phyloP scores from a whole-genome alignment of 2,329 filamentous ascomycete genomes.

The Trichoderma atroviride region DNA sequence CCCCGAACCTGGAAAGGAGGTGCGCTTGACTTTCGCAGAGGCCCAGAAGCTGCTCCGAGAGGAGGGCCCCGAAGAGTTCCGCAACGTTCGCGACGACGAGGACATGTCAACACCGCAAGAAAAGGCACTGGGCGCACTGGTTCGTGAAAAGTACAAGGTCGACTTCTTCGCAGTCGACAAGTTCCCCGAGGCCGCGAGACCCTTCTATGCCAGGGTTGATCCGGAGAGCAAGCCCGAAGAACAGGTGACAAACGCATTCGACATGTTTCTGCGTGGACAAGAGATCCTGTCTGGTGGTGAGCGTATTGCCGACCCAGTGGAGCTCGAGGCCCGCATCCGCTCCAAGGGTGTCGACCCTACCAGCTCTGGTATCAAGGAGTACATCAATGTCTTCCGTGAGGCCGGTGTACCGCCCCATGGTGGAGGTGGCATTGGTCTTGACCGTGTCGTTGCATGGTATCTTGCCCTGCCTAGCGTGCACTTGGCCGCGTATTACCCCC shows the following conservation, averaged over 20 bases:
- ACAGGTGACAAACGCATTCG: conserved; percentile 68
- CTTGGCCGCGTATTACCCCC: conserved; percentile 59
- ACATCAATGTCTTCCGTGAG: conserved; percentile 77
- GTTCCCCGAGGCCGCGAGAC: conserved; percentile 85
- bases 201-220: conserved; percentile 88
- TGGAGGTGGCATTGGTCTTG: conserved; percentile 30
- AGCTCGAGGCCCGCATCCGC: conserved; percentile 77
- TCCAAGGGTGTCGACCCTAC: conserved; percentile 79
- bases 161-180: conserved; percentile 98
- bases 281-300: conserved; percentile 92
- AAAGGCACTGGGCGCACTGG: conserved; percentile 83
- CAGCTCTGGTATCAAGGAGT: conserved; percentile 79
- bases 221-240: conserved; percentile 65
- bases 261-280: conserved; percentile 91
- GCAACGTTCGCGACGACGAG: conserved; percentile 72
- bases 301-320: conserved; percentile 78
- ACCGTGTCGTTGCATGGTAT: conserved; percentile 76
- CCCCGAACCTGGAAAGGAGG: conserved; percentile 72
- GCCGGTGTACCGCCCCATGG: conserved; percentile 82
- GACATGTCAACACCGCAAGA: conserved; percentile 82
- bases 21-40: conserved; percentile 76
- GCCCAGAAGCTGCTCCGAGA: conserved; percentile 76
- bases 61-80: conserved; percentile 68
- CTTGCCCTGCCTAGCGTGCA: conserved; percentile 62
- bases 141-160: conserved; percentile 86